Base-by-base conservation (phyloP, 371 early-diverging fungal genomes). In the Mucor lusitanicus region DNA sequence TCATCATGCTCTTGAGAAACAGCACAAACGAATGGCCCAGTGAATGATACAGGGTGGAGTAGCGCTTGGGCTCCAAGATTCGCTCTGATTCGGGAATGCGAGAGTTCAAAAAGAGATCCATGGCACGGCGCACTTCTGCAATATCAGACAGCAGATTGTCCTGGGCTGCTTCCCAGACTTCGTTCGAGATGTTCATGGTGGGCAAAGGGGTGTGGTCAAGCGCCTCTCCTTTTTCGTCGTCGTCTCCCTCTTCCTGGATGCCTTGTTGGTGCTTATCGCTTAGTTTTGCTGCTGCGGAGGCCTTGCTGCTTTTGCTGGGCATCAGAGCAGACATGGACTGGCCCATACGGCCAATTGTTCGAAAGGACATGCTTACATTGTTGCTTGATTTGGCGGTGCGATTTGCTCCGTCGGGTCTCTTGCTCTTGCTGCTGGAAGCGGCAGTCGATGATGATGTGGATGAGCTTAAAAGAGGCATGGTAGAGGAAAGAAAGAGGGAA, bases 321-420 rank as follows among this genome's bases (percentile, higher is more conserved):
- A 66, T 44, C 58, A 70, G 25, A 1, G 59, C 27, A 30, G 59
- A 62, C 63, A 59, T 66, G 13, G 71, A 70, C 12, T 57, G 57
- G 7, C 71, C 71, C 71, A 70, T 70, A 13, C 63, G 61, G 7
- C 66, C 58, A 23, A 65, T 70, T 12, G 27, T 61, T 27, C 65
- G 58, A 1, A 70, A 23, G 12, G 71, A 66, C 55, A 63, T 63
- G 30, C n/a, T 55, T 7, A 42, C 80, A 35, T 76, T 73, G 65
- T 92, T 83, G 35, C 90, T 85, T 59, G 97, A 96, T 76, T 90
- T 91, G 55, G 90, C 87, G 66, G 82, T 80, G 69, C 85, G 87
- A 37, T 96, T 96, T 28, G 96, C 78, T 73, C 97, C 98, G 27
- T 88, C 86, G 13, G 97, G 97, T 21, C 93, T 90, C 76, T 92